Percentiles rank a stretch among this genome's conserved stretches.
These are phyloP conservation scores for Epichloe typhina DNA, from an alignment of 2,329 filamentous ascomycete genomes.

Conservation along the genomic window DNA sequence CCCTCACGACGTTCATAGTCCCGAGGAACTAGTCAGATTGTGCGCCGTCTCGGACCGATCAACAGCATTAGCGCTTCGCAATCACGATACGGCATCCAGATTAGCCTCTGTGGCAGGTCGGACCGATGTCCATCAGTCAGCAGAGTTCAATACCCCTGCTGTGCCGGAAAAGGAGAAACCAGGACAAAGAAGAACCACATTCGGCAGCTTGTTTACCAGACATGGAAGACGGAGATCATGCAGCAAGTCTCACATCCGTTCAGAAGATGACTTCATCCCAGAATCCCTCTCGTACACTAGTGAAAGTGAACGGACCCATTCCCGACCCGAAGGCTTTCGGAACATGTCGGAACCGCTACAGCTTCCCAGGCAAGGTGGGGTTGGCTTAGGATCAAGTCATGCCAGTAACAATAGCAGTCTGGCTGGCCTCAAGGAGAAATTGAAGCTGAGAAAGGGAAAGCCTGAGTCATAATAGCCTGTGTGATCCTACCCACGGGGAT, in stretches of 20 bases:
- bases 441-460: neutral
- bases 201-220: constrained; percentile 1
- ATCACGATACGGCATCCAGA: constrained; percentile 2
- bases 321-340: neutral
- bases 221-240: neutral
- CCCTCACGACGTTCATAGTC: neutral
- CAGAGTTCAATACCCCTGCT: neutral
- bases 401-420: neutral
- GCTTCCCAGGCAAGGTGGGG: neutral
- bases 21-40: neutral
- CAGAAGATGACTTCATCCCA: neutral
- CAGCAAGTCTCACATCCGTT: neutral
- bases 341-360: neutral
- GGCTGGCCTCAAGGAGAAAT: neutral
- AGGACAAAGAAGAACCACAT: neutral
- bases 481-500: neutral
- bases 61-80: constrained; percentile 1
- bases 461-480: neutral
- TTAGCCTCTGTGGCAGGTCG: neutral
- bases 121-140: neutral
- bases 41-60: neutral
- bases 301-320: neutral
- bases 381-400: neutral
- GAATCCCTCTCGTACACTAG: neutral
- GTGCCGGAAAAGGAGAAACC: neutral